Evolutionary conservation across 2,329 filamentous ascomycete genomes (phyloP).

Genomic region (Podosphaera xanthii): DNA sequence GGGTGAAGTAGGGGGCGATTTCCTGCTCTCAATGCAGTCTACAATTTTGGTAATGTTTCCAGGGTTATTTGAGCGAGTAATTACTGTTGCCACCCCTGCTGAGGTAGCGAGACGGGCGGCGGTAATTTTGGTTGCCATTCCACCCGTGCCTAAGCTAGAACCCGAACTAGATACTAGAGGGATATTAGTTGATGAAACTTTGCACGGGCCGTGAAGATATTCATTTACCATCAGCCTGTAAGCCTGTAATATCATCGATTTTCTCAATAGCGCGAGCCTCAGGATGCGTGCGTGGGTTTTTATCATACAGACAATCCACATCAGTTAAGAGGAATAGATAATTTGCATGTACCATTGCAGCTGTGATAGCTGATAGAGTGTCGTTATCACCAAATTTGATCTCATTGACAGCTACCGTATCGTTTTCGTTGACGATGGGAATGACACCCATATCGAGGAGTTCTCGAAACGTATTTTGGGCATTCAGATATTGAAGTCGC

Average conservation of each 20-base stretch:
- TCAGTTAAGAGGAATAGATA: slow-evolving; percentile 98
- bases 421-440: slow-evolving; percentile 96
- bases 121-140: slow-evolving; percentile 94
- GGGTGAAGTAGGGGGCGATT: slow-evolving; percentile 9
- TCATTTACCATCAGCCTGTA: slow-evolving; percentile 52
- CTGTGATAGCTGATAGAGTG: slow-evolving; percentile 85
- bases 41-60: slow-evolving; percentile 82
- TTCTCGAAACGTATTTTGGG: slow-evolving; percentile 82
- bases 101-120: slow-evolving; percentile 81
- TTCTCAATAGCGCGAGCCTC: slow-evolving; percentile 81
- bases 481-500: slow-evolving; percentile 86
- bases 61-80: slow-evolving; percentile 80
- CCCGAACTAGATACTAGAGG: slow-evolving; percentile 59
- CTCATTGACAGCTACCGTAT: slow-evolving; percentile 87
- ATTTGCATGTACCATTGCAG: slow-evolving; percentile 91
- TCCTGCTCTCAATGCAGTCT: slow-evolving; percentile 47
- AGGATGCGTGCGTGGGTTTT: slow-evolving; percentile 68
- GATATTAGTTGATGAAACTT: background rate
- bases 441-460: slow-evolving; percentile 88
- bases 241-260: slow-evolving; percentile 63
- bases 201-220: slow-evolving; percentile 3
- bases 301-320: slow-evolving; percentile 91
- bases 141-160: slow-evolving; percentile 74
- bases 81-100: slow-evolving; percentile 85
- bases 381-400: slow-evolving; percentile 99